Evolutionary conservation across 768 basidiomycete genomes (phyloP).

Genomic region (Phallus indusiatus): DNA sequence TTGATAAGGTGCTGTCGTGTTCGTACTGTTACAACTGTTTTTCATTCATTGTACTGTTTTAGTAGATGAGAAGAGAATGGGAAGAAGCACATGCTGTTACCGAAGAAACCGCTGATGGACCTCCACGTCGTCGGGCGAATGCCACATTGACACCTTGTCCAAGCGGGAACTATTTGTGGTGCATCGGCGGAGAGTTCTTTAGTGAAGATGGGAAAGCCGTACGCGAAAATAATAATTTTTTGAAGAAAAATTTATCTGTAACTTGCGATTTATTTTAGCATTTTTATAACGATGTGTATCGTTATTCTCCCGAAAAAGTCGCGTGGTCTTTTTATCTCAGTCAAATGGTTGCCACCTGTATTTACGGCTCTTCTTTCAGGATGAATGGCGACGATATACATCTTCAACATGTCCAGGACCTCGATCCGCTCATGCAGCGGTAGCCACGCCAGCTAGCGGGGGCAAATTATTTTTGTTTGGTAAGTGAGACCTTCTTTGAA

Average conservation of each 20-base stretch:
- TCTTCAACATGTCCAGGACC: constrained; percentile 83
- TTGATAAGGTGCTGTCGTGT: constrained; percentile 51
- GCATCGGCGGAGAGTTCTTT: constrained; percentile 81
- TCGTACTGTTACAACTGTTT: too few species aligned
- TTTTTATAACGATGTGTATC: constrained; percentile 82
- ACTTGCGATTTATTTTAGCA: constrained; percentile 32
- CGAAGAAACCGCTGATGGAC: constrained; percentile 75
- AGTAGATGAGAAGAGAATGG: constrained; percentile 79
- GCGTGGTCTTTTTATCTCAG: constrained; percentile 6
- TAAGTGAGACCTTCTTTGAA: constrained; percentile 17
- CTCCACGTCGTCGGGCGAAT: constrained; percentile 75
- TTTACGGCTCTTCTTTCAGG: constrained; percentile 26
- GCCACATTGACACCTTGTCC: constrained; percentile 77
- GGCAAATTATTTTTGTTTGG: constrained; percentile 83
- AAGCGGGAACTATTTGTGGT: constrained; percentile 73
- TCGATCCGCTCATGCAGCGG: constrained; percentile 78
- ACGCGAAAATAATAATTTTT: constrained; percentile 14
- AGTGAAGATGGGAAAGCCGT: constrained; percentile 79
- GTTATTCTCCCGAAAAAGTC: constrained; percentile 79
- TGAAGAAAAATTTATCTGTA: neutral
- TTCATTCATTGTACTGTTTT: constrained; percentile 6
- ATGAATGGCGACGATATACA: constrained; percentile 85
- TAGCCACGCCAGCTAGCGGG: constrained; percentile 63
- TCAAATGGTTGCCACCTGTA: neutral
- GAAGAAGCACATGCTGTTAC: constrained; percentile 74